Evolutionary conservation across 1,284 basidiomycete species (phyloP), one percentile per base, ranked within the genome.

Genomic region (Cryptococcus sp.): DNA sequence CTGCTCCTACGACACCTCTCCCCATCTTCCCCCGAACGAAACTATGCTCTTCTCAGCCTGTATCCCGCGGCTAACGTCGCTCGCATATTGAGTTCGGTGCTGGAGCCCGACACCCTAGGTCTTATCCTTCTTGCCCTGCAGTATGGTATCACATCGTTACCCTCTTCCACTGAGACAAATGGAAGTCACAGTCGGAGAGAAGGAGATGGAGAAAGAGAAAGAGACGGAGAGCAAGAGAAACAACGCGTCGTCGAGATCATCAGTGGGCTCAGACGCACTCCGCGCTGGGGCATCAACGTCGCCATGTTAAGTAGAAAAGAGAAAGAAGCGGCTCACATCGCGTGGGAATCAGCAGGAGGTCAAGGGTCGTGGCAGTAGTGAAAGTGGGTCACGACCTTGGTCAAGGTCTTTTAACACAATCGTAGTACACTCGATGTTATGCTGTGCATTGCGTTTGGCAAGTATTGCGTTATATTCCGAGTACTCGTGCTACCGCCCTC

Each of bases 41-140:
- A 56, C 16, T 65, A 43, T 59, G 50, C 50, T 2, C 35, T 62
- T 1, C 40, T 72, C 4, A 56, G 50, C 3, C 55, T 67, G 47
- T 72, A 72, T 41, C 60, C 68, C 5, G 55, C 73, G 3, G 42
- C 3, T 13, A 60, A 63, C 38, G 50, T 74, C 8, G 45, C 64
- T 3, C 60, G 38, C 6, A 70, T 75, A 27, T 51, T 73, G 6
- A 60, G 55, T 10, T 53, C 60, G 7, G 63, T 75, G 3, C 61
- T 78, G 13, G 76, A 77, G 50, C 77, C 77, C 0, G 77, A 78
- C 55, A 61, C 59, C 11, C 58, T 77, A 6, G 76, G 67, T 1
- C 22, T 65, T 38, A 52, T 77, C 10, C 59, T 74, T 5, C 10
- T 61, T 1, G 62, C 66, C 1, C 47, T 74, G 19, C 39, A 56